Evolutionary conservation across 805 yeast genomes (phyloP), one percentile per base, ranked within the genome.

Genomic region (Saturnispora halmiae): DNA sequence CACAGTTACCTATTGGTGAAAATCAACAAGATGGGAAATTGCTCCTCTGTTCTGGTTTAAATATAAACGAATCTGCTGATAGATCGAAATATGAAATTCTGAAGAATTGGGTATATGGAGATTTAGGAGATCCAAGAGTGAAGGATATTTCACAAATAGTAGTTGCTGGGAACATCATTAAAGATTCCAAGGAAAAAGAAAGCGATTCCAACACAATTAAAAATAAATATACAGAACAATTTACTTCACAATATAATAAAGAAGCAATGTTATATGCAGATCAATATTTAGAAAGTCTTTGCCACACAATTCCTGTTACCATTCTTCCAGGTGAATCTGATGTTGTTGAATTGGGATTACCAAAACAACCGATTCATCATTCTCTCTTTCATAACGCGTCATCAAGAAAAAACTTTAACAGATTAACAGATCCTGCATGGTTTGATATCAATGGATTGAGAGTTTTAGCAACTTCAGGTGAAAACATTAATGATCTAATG

Each of bases 351-450:
- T 63, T 72, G 14, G 73, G 88, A 37, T 60, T 86, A 43, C 98
- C 98, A 1, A 96, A 92, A 59, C 95, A 82, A 57, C 82, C 94
- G 2, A 55, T 92, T n/a, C 96, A 90, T 56, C 67, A 67, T 39
- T 80, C 94, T 1, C 67, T 90, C 42, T 78, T 92, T 51, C 64
- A 67, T 3, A 20, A 64, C 61, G 46, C 61, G 4, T 44, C 56
- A 7, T 51, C 55, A 1, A 50, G 60, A 9, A 54, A 64, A 15
- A 59, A 74, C 31, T 61, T 70, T 20, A 51, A 59, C 4, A 49
- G 74, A 25, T 64, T 65, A 1, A 76, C 87, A 0, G 90, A 92
- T 55, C 98, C 98, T 0, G 54, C 71, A 4, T 79, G 86, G 82
- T 56, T 78, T 43, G 76, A 77, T 36, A 52, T 76, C 8, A 74